Base-by-base conservation (phyloP, 2,329 filamentous ascomycete species). In the Lasiodiplodia citricola region DNA sequence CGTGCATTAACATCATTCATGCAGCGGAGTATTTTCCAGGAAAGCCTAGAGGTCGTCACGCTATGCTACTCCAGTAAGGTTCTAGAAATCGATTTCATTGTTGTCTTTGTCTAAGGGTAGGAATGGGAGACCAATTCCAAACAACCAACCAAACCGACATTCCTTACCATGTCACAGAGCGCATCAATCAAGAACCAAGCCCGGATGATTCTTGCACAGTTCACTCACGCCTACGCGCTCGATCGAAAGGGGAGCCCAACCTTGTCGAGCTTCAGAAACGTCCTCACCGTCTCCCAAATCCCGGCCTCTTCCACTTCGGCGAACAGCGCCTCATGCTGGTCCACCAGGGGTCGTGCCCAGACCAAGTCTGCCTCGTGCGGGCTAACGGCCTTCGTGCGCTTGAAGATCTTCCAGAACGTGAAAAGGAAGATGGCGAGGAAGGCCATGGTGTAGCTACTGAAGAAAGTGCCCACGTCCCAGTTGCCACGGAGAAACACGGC, bases 391-490 rank as follows among this genome's bases (percentile, higher is more conserved):
- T 74, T 76, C 0, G 76, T 78, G 31, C 70, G 71, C 71, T 76
- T 77, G 11, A 76, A 3, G 11, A 76, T 18, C 50, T 77, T 78
- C 76, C 75, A 78, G 1, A 58, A 51, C 0, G 76, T 37, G 10
- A 77, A 75, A 73, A 76, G 78, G 2, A 81, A 51, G 1, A 78
- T 74, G 69, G 85, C 85, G 1, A 85, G 75, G 3, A 81, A 81
- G 1, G 85, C 68, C 41, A 85, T 73, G 1, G 85, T 83, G 68
- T 86, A 86, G 58, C 81, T 83, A 67, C 84, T 79, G 5, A 86
- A 82, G 69, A 86, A 86, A 23, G 77, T 79, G 1, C 80, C 80
- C 0, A 78, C 79, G 51, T 80, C 79, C 70, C 84, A 86, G 11
- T 28, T 37, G 6, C 60, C 60, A 0, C 80, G 82, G 14, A 77